Conservation (phyloP, 176 grass and related monocot genomes). For the Lolium rigidum region DNA sequence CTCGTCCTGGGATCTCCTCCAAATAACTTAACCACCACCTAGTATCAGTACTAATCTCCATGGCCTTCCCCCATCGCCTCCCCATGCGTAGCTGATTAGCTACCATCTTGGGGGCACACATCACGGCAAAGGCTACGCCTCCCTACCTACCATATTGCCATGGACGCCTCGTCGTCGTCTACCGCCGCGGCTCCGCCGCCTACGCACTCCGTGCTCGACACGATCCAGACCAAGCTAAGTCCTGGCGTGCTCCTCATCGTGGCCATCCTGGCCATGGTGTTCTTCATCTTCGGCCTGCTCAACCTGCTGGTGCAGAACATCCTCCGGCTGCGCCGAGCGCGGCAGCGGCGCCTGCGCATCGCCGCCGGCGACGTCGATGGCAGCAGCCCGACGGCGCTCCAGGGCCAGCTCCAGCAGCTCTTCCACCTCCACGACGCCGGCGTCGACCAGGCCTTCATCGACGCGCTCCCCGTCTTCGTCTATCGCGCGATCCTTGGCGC, state of each 20-base stretch:
- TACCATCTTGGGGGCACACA: neutral
- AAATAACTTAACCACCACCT: neutral
- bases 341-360: constrained; percentile 32
- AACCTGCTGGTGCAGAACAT: constrained; percentile 68
- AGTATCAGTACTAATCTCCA: constrained; percentile 1
- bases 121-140: neutral
- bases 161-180: constrained; percentile 1
- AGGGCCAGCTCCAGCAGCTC: constrained; percentile 85
- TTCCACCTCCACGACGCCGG: constrained; percentile 92
- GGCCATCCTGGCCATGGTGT: constrained; percentile 73
- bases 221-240: constrained; percentile 65
- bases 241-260: constrained; percentile 74
- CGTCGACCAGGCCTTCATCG: constrained; percentile 92
- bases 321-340: constrained; percentile 40
- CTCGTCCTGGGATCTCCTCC: constrained; percentile 1
- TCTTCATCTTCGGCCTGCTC: constrained; percentile 83
- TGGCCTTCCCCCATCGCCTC: neutral
- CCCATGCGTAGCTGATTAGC: neutral
- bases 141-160: neutral
- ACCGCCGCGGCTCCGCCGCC: constrained; percentile 24
- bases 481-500: constrained; percentile 64
- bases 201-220: constrained; percentile 13
- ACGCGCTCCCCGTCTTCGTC: constrained; percentile 80
- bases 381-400: constrained; percentile 65
- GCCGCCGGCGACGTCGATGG: constrained; percentile 37